A percentile compares a stretch with the other conserved stretches of the same genome.
These are phyloP conservation scores for Pichia ethanolica DNA, from an alignment of 805 yeast species.

Conservation along the genomic window DNA sequence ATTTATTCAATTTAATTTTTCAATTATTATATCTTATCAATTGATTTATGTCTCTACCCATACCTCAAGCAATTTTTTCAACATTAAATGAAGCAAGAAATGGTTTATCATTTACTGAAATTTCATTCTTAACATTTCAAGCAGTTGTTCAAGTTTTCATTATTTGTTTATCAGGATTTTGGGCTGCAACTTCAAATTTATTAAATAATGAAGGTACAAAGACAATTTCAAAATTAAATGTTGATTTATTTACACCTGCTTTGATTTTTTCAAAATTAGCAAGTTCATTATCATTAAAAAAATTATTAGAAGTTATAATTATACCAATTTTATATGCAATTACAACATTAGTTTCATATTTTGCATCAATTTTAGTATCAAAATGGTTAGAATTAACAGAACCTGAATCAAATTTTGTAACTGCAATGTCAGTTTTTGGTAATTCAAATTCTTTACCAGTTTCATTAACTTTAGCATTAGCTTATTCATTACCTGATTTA, in stretches of 20 bases:
- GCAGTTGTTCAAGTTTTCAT: conserved; percentile 88
- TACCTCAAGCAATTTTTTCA: conserved; percentile 4
- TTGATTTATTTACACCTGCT: conserved; percentile 91
- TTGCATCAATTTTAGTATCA: conserved; percentile 53
- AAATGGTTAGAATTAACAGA: conserved; percentile 49
- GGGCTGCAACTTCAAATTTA: conserved; percentile 70
- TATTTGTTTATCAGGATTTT: conserved; percentile 78
- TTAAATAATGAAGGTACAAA: conserved; percentile 71
- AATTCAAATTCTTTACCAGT: conserved; percentile 94
- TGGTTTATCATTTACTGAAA: conserved; percentile 23
- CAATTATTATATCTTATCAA: too few relatives aligned
- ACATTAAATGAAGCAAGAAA: conserved; percentile 2
- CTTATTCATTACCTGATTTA: conserved; percentile 67
- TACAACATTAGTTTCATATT: conserved; percentile 68
- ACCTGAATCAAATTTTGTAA: conserved; percentile 81
- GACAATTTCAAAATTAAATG: conserved; percentile 68
- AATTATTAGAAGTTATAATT: conserved; percentile 69
- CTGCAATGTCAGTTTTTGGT: conserved; percentile 96
- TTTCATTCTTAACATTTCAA: conserved; percentile 71
- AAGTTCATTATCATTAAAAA: conserved; percentile 59
- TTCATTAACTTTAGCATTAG: conserved; percentile 72
- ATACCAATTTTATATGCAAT: conserved; percentile 82
- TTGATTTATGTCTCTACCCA: not conserved
- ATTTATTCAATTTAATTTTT: too few relatives aligned
- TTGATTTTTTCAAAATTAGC: conserved; percentile 80